phyloP scores from a whole-genome alignment of 129 eudicot species.

The Flaveria ramosissima region DNA sequence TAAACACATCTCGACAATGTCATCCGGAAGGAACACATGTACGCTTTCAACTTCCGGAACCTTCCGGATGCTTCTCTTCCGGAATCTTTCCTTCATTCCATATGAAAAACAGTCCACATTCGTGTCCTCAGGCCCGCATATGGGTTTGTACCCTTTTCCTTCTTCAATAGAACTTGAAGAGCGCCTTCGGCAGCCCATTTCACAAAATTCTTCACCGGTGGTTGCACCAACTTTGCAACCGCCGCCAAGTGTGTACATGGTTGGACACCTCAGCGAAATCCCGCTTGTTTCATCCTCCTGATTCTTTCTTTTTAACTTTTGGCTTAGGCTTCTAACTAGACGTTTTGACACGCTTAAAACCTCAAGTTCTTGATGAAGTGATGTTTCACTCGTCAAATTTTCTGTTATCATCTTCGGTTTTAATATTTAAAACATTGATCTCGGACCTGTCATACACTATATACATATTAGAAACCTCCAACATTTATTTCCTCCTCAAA shows the following conservation, averaged over 20 bases:
- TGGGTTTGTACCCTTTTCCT: slow-evolving; percentile 54
- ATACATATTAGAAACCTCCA: slow-evolving; percentile 16
- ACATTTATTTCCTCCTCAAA: neutral
- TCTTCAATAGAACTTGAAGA: slow-evolving; percentile 75
- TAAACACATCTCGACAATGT: slow-evolving; percentile 89
- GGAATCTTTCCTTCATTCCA: slow-evolving; percentile 66
- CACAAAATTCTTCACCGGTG: slow-evolving; percentile 63
- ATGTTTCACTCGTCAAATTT: slow-evolving; percentile 49
- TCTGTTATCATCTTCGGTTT: slow-evolving; percentile 47
- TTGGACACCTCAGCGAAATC: slow-evolving; percentile 73
- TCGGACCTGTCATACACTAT: slow-evolving; percentile 21
- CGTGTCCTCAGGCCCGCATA: slow-evolving; percentile 66
- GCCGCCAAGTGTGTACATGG: slow-evolving; percentile 66
- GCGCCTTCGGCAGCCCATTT: slow-evolving; percentile 53
- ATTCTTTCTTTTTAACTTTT: slow-evolving; percentile 64
- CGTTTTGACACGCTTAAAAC: slow-evolving; percentile 71
- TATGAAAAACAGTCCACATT: slow-evolving; percentile 74
- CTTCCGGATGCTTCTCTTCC: slow-evolving; percentile 57
- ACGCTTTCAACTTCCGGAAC: slow-evolving; percentile 34
- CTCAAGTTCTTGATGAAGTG: slow-evolving; percentile 60
- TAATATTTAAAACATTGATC: neutral
- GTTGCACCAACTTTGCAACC: slow-evolving; percentile 97
- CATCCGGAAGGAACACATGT: slow-evolving; percentile 79
- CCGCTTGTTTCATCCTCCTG: slow-evolving; percentile 51
- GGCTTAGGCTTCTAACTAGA: slow-evolving; percentile 76